phyloP scores from a whole-genome alignment of 139 green algal genomes.

The Eudorina sp. region DNA sequence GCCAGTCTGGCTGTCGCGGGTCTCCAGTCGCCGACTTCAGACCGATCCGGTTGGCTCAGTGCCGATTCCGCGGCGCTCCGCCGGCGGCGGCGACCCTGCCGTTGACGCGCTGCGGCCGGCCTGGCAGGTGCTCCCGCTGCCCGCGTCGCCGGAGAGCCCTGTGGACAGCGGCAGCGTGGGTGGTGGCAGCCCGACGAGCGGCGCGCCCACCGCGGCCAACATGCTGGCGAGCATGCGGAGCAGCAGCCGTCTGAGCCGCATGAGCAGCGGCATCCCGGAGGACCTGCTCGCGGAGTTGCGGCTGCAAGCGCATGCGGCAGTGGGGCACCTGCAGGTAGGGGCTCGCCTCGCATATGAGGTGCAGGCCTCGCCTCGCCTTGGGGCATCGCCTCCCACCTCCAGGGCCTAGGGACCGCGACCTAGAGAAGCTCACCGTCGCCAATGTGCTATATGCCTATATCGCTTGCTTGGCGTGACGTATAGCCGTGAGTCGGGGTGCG shows the following conservation, averaged over 20 bases:
- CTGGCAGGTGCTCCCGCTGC: constrained; percentile 40
- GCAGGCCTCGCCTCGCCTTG: too few species aligned
- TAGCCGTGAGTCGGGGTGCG: too few species aligned
- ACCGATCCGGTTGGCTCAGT: background rate
- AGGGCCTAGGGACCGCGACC: too few species aligned
- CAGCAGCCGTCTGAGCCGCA: constrained; percentile 34
- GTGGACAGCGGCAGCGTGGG: background rate
- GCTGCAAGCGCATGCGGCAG: constrained; percentile 19
- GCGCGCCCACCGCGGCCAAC: background rate
- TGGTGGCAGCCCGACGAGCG: background rate
- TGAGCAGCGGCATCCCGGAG: constrained; percentile 49
- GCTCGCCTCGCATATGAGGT: too few species aligned
- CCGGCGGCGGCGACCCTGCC: background rate
- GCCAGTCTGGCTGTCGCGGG: background rate
- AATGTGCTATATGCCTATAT: too few species aligned
- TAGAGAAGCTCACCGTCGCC: too few species aligned
- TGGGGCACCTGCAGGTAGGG: constrained; percentile 42
- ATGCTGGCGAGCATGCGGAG: constrained; percentile 37
- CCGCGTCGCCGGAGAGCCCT: background rate
- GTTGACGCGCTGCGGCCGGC: constrained; percentile 37
- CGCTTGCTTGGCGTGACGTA: too few species aligned
- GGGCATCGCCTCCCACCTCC: too few species aligned
- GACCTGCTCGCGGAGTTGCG: constrained; percentile 38
- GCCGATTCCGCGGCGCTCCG: constrained; percentile 27
- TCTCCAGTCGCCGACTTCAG: constrained; percentile 16